phyloP scores from a whole-genome alignment of 208 protist species.

The Leishmania braziliensis region DNA sequence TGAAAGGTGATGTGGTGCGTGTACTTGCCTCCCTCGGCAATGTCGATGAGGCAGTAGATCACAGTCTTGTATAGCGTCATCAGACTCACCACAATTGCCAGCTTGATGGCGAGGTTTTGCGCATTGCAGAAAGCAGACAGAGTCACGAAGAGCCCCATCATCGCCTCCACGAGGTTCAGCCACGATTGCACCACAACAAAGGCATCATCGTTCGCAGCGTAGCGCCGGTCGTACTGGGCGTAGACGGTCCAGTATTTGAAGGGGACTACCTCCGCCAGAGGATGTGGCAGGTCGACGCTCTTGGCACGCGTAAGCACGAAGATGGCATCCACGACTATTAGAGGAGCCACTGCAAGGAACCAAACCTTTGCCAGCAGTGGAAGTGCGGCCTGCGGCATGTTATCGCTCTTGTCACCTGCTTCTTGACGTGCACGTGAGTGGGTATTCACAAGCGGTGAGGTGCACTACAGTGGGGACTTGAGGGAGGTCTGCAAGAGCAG shows the following conservation, averaged over 20 bases:
- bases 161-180: constrained; percentile 75
- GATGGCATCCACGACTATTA: constrained; percentile 68
- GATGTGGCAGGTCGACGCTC: constrained; percentile 33
- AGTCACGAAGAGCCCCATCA: constrained; percentile 49
- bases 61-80: constrained; percentile 90
- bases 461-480: neutral
- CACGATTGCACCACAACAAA: constrained; percentile 87
- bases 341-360: constrained; percentile 55
- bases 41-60: constrained; percentile 70
- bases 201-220: constrained; percentile 77
- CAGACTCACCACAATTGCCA: constrained; percentile 46
- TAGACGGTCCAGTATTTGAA: constrained; percentile 76
- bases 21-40: constrained; percentile 62
- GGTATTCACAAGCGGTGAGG: neutral
- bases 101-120: constrained; percentile 35
- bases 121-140: constrained; percentile 26
- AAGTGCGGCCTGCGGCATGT: constrained; percentile 43
- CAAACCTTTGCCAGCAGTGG: constrained; percentile 61
- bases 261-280: constrained; percentile 44
- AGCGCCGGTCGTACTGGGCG: constrained; percentile 71
- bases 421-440: neutral
- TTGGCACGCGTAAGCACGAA: constrained; percentile 66
- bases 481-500: neutral
- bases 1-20: constrained; percentile 62
- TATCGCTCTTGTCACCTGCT: neutral